Evolutionary conservation across 2,329 filamentous ascomycete genomes (phyloP), one percentile per base, ranked within the genome.

Genomic region (Talaromyces rugulosus): DNA sequence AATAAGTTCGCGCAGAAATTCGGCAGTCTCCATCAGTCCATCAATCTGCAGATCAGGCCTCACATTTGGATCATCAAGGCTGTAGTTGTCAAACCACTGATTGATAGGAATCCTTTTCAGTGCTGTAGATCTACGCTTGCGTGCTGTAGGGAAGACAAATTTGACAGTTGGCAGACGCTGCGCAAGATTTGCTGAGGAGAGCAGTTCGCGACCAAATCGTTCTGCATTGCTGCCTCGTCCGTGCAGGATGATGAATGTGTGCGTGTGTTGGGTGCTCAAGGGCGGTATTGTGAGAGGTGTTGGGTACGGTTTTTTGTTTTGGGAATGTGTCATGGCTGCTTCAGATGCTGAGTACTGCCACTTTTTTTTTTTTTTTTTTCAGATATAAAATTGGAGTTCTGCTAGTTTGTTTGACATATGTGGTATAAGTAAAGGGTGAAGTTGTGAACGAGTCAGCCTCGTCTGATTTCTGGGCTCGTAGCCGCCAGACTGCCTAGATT

Each of bases 111-210:
- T 71, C 2, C 77, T 75, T 6, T 80, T 76, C 51, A 82, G 78
- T 3, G 75, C 72, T 0, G 70, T 75, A 0, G 82, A 78, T 9
- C 80, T 78, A 0, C 80, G 74, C 12, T 76, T 77, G 6, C 70
- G 74, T 0, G 83, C 77, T 0, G 81, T 83, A 0, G 82, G 83
- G 60, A 85, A 85, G 47, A 85, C 70, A 61, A 83, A 84, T 62
- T 79, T 80, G 1, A 77, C 68, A 1, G 67, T 71, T 23, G 69
- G 68, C 0, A 67, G 65, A 62, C 47, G 56, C 31, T 55, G 51
- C 40, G 61, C 61, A 27, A 69, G 62, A 16, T 60, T 62, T 7
- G 64, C 65, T 28, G 68, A 66, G 5, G 60, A 59, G 33, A 78
- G 67, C 16, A 81, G 65, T 3, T 71, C 68, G 27, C 62, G 56